These are phyloP conservation scores for Trifolium fragiferum DNA, from an alignment of 306 rosid species.

Conservation along the genomic window DNA sequence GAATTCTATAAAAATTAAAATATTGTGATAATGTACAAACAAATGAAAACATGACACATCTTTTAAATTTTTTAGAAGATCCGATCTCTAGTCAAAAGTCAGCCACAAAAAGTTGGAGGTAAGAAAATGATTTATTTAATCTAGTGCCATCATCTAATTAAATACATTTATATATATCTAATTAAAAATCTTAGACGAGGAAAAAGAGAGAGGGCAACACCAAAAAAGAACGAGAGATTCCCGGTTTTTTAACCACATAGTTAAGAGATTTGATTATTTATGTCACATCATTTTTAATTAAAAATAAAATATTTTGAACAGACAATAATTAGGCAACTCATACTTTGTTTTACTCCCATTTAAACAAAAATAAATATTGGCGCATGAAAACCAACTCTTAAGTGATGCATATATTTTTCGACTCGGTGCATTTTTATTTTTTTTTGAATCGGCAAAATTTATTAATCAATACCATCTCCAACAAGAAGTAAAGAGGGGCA, in stretches of 20 bases:
- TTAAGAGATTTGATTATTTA: not conserved
- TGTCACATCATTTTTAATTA: not conserved
- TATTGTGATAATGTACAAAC: conserved; percentile 38
- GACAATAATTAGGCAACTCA: not conserved
- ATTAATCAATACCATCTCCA: too few relatives aligned
- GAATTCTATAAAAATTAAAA: conserved; percentile 32
- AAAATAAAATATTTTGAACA: not conserved
- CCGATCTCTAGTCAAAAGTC: too few relatives aligned
- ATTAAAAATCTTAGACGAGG: too few relatives aligned
- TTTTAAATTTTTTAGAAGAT: not conserved
- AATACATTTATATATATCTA: too few relatives aligned
- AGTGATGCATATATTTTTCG: not conserved
- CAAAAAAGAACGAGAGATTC: too few relatives aligned
- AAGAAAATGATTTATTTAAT: too few relatives aligned
- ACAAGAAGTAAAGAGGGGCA: too few relatives aligned
- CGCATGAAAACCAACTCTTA: conserved; percentile 1
- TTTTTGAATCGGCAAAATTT: too few relatives aligned
- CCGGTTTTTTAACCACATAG: not conserved
- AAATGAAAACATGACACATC: conserved; percentile 34
- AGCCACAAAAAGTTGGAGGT: too few relatives aligned
- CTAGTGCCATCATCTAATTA: not conserved
- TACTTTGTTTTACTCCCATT: not conserved
- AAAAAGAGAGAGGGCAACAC: too few relatives aligned
- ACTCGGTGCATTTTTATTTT: too few relatives aligned
- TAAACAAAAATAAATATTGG: not conserved